phyloP scores from a whole-genome alignment of 2,329 filamentous ascomycete species.

The Cercospora sesami region DNA sequence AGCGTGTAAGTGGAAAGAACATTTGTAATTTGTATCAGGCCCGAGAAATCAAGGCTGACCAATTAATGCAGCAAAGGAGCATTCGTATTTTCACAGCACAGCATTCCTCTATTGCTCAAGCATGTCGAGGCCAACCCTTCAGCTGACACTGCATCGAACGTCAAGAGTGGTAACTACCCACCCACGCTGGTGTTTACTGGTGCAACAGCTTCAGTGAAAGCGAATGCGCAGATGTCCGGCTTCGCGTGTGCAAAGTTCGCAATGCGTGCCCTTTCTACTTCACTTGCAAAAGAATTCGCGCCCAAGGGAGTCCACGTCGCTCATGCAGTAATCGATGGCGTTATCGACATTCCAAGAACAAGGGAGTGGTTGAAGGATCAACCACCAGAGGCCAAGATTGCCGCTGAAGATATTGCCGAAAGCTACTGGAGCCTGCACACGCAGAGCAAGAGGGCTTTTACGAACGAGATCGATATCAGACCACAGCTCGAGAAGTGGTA shows the following conservation, averaged over 20 bases:
- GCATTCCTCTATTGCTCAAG: conserved; percentile 69
- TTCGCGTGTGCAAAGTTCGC: conserved; percentile 84
- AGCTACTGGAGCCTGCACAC: conserved; percentile 82
- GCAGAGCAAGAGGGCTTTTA: conserved; percentile 76
- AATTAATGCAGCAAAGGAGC: conserved; percentile 58
- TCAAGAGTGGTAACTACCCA: conserved; percentile 57
- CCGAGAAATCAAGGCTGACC: conserved; percentile 2
- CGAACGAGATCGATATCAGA: conserved; percentile 76
- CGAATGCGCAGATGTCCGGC: conserved; percentile 65
- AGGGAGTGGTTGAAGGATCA: conserved; percentile 60
- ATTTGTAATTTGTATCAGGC: neutral
- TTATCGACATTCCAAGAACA: conserved; percentile 76
- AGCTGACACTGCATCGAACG: conserved; percentile 5
- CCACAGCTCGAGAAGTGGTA: conserved; percentile 84
- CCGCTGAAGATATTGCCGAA: conserved; percentile 80
- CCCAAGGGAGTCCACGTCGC: conserved; percentile 81
- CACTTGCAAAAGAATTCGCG: conserved; percentile 78
- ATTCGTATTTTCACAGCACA: conserved; percentile 72
- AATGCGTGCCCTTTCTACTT: conserved; percentile 70
- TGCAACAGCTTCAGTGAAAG: conserved; percentile 76
- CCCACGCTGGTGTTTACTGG: conserved; percentile 84
- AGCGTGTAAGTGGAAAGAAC: conserved; percentile 46
- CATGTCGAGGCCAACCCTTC: conserved; percentile 46
- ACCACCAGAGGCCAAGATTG: conserved; percentile 67
- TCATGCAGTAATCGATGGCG: conserved; percentile 73